Conservation (phyloP, 768 basidiomycete species). For the Boletus tomentosulus region DNA sequence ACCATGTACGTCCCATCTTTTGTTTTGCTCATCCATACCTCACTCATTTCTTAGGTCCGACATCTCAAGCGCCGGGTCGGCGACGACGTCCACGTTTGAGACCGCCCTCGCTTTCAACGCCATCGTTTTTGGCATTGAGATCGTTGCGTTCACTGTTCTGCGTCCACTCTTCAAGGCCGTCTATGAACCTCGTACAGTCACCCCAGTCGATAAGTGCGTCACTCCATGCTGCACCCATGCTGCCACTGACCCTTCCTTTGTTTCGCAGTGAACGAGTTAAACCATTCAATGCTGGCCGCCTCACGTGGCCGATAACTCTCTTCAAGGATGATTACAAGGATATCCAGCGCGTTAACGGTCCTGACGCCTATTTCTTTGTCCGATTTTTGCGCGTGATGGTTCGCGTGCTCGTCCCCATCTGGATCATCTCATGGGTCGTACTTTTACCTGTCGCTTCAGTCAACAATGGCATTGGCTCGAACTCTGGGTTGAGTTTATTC, state of each 20-base stretch:
- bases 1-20: constrained; percentile 16
- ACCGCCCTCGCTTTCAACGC: constrained; percentile 84
- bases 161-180: constrained; percentile 83
- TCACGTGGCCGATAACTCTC: constrained; percentile 67
- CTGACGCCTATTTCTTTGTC: constrained; percentile 93
- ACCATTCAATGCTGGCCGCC: constrained; percentile 45
- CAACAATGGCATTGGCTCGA: constrained; percentile 41
- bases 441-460: constrained; percentile 73
- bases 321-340: constrained; percentile 57
- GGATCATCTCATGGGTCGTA: constrained; percentile 83
- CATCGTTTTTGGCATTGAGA: constrained; percentile 64
- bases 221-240: not conserved
- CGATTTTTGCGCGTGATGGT: constrained; percentile 85
- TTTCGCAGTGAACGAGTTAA: constrained; percentile 50
- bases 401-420: constrained; percentile 82
- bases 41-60: constrained; percentile 33
- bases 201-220: constrained; percentile 42
- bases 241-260: not conserved
- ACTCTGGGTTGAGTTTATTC: constrained; percentile 62
- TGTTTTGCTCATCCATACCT: not conserved
- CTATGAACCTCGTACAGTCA: constrained; percentile 84
- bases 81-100: constrained; percentile 75
- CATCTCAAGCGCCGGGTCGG: constrained; percentile 42
- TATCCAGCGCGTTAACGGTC: constrained; percentile 67
- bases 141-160: constrained; percentile 76